Conservation (phyloP, 805 yeast genomes). For the Myxozyma geophila region DNA sequence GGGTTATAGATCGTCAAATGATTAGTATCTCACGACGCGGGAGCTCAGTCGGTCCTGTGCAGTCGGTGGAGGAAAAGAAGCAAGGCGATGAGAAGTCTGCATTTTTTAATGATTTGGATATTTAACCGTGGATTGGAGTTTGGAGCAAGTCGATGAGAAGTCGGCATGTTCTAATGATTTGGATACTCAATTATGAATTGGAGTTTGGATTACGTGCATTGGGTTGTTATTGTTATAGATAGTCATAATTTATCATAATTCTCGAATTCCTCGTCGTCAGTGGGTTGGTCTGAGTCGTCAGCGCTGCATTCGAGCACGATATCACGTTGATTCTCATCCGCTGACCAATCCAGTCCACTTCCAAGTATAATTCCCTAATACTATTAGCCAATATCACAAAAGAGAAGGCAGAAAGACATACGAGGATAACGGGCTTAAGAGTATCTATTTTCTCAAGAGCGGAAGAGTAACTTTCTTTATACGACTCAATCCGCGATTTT, state of each 20-base stretch:
- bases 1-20: neutral
- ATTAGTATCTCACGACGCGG: neutral
- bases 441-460: conserved; percentile 18
- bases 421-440: conserved; percentile 25
- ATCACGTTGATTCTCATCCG: conserved; percentile 16
- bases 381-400: neutral
- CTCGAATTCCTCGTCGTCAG: neutral
- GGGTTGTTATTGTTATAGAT: neutral
- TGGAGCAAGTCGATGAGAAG: neutral
- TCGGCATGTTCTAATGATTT: conserved; percentile 5
- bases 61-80: neutral
- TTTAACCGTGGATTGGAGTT: neutral
- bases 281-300: conserved; percentile 9
- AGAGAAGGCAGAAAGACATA: conserved; percentile 2
- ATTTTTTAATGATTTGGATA: conserved; percentile 17
- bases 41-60: neutral
- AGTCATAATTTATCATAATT: conserved; percentile 2
- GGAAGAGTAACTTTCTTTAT: neutral
- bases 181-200: neutral
- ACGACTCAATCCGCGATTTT: neutral
- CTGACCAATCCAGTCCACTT: conserved; percentile 30
- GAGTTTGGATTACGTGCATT: neutral
- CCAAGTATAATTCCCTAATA: conserved; percentile 27
- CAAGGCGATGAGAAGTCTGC: neutral
- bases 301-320: conserved; percentile 28